Conservation (phyloP, 2,329 filamentous ascomycete species). For the Talaromyces marneffei region DNA sequence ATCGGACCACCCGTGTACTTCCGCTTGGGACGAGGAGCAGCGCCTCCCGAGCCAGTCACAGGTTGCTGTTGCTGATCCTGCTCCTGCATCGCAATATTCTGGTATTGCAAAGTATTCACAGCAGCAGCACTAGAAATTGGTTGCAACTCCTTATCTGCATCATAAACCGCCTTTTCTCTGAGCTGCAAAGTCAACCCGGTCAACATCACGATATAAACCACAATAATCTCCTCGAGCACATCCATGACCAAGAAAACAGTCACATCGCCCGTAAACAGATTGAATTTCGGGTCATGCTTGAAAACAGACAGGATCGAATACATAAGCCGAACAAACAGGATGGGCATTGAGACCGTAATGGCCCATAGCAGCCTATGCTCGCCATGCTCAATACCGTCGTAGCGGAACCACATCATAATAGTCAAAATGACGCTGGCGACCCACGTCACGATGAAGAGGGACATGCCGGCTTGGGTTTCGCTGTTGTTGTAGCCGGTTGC, state of each 20-base stretch:
- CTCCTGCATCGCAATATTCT: not conserved
- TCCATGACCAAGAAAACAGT: conserved; percentile 27
- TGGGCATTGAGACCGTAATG: conserved; percentile 23
- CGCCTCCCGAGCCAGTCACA: not conserved
- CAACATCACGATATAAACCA: conserved; percentile 25
- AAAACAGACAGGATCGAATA: conserved; percentile 28
- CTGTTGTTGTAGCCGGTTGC: conserved; percentile 24
- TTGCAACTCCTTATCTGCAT: not conserved
- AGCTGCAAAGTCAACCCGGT: conserved; percentile 18
- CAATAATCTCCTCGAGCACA: conserved; percentile 26
- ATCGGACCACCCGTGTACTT: conserved; percentile 6
- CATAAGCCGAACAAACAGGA: conserved; percentile 28
- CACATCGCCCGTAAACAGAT: conserved; percentile 19
- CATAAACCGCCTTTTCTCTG: not conserved
- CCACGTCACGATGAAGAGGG: conserved; percentile 31
- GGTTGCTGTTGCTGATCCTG: not conserved
- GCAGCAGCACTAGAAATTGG: not conserved
- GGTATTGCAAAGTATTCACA: not conserved
- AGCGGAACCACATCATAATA: conserved; percentile 21
- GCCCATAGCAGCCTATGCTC: conserved; percentile 27
- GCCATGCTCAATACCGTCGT: conserved; percentile 21
- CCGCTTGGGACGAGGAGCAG: not conserved
- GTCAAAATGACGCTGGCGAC: conserved; percentile 31
- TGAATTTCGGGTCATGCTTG: conserved; percentile 20
- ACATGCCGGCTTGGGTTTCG: conserved; percentile 39